Conservation (phyloP, 2,329 filamentous ascomycete genomes). For the Sporothrix sp. region DNA sequence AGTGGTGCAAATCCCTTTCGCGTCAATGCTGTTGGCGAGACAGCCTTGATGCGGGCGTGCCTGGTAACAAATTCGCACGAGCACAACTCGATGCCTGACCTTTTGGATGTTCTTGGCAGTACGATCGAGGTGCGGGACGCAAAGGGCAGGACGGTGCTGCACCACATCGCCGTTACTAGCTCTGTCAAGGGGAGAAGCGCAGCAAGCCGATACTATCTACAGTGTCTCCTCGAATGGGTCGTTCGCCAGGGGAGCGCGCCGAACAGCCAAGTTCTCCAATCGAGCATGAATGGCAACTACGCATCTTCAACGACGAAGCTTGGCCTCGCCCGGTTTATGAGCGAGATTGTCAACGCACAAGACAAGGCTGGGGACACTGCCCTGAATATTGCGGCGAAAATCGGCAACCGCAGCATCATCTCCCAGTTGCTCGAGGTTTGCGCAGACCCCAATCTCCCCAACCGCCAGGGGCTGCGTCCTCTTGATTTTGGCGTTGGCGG, state of each 20-base stretch:
- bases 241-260: constrained; percentile 61
- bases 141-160: constrained; percentile 81
- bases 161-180: constrained; percentile 93
- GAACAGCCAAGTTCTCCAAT: constrained; percentile 30
- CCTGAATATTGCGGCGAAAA: constrained; percentile 83
- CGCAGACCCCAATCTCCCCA: constrained; percentile 84
- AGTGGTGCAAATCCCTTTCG: constrained; percentile 81
- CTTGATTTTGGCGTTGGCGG: constrained; percentile 90
- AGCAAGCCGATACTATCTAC: constrained; percentile 90
- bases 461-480: constrained; percentile 77
- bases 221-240: constrained; percentile 88
- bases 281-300: constrained; percentile 15
- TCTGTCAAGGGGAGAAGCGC: constrained; percentile 88
- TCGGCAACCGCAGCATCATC: constrained; percentile 89
- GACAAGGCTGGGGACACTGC: constrained; percentile 94
- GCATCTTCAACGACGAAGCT: constrained; percentile 50
- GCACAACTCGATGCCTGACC: constrained; percentile 77
- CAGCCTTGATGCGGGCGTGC: constrained; percentile 84
- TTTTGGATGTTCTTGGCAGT: constrained; percentile 78
- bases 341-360: constrained; percentile 90
- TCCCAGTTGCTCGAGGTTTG: constrained; percentile 94
- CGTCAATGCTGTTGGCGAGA: constrained; percentile 83
- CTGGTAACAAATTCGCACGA: constrained; percentile 92
- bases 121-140: constrained; percentile 87
- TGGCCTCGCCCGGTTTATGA: constrained; percentile 86